phyloP scores from a whole-genome alignment of 2,329 filamentous ascomycete species.

The Pestalotiopsis fici region DNA sequence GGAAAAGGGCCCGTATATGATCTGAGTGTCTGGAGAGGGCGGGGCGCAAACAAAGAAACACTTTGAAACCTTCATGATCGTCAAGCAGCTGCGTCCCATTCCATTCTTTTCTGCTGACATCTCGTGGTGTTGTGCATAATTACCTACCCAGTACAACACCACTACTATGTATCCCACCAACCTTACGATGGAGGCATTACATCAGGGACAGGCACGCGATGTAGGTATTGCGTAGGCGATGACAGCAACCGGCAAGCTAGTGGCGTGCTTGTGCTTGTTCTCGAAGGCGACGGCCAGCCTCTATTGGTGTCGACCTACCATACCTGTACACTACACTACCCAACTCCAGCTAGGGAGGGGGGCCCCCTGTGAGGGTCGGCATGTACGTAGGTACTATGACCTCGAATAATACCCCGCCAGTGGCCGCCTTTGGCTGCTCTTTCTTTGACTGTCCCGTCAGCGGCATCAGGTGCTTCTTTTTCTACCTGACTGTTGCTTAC shows the following conservation, averaged over 20 bases:
- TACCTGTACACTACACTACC: not conserved
- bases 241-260: not conserved
- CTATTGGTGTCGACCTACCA: not conserved
- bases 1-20: not conserved
- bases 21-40: not conserved
- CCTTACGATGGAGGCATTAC: not conserved
- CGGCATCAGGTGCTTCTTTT: conserved; percentile 4
- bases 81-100: not conserved
- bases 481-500: not conserved
- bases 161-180: no score
- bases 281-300: not conserved
- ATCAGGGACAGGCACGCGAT: not conserved
- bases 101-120: not conserved
- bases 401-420: not conserved
- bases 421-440: conserved; percentile 3
- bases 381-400: no score
- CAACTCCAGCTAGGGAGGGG: not conserved
- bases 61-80: not conserved
- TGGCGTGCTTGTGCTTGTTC: not conserved
- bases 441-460: not conserved
- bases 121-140: not conserved
- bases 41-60: not conserved
- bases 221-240: not conserved
- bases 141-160: not conserved
- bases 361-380: not conserved